Evolutionary conservation across 768 basidiomycete species (phyloP), one percentile per base, ranked within the genome.

Genomic region (Dentipellis sp.): DNA sequence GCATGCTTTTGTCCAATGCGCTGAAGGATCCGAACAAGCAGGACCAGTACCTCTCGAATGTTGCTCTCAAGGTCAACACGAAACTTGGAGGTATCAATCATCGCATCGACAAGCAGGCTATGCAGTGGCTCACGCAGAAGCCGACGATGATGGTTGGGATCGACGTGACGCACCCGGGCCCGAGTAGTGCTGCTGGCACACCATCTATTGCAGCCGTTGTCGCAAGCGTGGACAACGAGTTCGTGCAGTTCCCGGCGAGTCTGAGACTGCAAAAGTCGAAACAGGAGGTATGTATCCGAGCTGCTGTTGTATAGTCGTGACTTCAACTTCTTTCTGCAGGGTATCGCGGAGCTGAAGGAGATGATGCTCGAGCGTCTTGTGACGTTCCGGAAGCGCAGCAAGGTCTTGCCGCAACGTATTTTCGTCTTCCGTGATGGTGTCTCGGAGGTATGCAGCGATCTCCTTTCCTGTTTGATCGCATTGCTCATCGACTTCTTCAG

Each of bases 201-300:
- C 91, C 91, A 2, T 90, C 88, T 0, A 86, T 93, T 46, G 88
- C 87, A 0, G 90, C 88, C 0, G 84, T 92, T 10, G 91, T 92
- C 2, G 90, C 86, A 0, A 91, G 82, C 56, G 72, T 82, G 1
- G 88, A 92, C 63, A 71, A 73, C 22, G 68, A 73, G 2, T 91
- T 88, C 60, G 84, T 81, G 0, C 88, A 91, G 58, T 91, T 83
- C 68, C 90, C 91, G 0, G 88, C 83, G 0, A 88, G 86, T 61
- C 51, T 93, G 59, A 66, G 79, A 29, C 75, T 89, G 10, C 91
- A 93, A 63, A 68, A 78, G 64, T 71, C 75, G 17, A 80, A 77
- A 59, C 67, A 72, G 56, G 74, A 76, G 69, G 72, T 71, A 35
- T 10, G 63, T 54, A 1, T 17, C 21, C 12, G 35, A 3, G 7